phyloP scores from a whole-genome alignment of 495 filamentous ascomycete genomes.

The Evansstolkia leycettana region DNA sequence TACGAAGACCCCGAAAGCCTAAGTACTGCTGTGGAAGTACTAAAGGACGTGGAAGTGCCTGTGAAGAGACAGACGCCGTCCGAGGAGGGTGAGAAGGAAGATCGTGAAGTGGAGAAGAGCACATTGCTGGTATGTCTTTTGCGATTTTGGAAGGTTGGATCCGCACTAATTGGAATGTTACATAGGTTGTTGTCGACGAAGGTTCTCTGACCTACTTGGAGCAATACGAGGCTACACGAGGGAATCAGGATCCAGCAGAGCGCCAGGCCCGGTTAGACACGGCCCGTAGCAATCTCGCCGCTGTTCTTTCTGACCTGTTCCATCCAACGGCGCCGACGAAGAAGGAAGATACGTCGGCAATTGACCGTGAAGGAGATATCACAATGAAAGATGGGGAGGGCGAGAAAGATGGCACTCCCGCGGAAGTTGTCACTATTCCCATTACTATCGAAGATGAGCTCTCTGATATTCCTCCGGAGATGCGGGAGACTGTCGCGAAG shows the following conservation, averaged over 20 bases:
- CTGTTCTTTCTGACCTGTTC: conserved; percentile 56
- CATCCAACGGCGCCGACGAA: conserved; percentile 46
- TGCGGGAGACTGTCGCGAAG: conserved; percentile 90
- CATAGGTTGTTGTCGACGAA: conserved; percentile 65
- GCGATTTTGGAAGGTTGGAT: neutral
- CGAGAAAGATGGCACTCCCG: conserved; percentile 34
- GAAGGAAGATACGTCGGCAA: conserved; percentile 32
- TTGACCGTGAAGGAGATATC: conserved; percentile 55
- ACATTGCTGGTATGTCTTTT: conserved; percentile 42
- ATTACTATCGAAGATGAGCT: conserved; percentile 87
- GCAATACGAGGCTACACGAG: conserved; percentile 54
- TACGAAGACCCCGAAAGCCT: conserved; percentile 89
- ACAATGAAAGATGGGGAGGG: conserved; percentile 55
- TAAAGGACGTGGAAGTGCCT: conserved; percentile 79
- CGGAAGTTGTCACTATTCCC: conserved; percentile 84
- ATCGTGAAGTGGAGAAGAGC: conserved; percentile 53
- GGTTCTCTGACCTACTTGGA: conserved; percentile 70
- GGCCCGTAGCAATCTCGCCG: conserved; percentile 51
- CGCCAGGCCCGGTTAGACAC: conserved; percentile 55
- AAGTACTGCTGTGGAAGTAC: conserved; percentile 71
- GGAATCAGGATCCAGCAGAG: conserved; percentile 53
- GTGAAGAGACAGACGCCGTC: conserved; percentile 50
- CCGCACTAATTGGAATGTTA: conserved; percentile 7
- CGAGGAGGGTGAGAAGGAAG: conserved; percentile 37
- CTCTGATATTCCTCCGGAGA: conserved; percentile 88